These are phyloP conservation scores for Leishmania amazonensis DNA, from an alignment of 208 protist species.

Conservation along the genomic window DNA sequence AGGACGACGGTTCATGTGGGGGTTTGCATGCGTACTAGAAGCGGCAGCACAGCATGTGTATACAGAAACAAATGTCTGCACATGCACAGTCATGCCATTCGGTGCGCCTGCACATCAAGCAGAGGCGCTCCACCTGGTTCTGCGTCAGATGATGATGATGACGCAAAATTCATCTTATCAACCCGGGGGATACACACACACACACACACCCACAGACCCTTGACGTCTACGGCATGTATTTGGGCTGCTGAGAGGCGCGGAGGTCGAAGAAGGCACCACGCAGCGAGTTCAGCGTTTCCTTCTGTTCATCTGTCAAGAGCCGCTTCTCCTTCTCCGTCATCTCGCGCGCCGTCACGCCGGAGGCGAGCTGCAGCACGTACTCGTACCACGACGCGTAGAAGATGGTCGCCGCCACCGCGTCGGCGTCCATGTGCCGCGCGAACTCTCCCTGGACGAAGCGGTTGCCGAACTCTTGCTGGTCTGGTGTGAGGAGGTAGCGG, in stretches of 20 bases:
- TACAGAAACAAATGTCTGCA: background rate
- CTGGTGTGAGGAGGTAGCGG: constrained; percentile 57
- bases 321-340: constrained; percentile 76
- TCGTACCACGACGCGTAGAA: constrained; percentile 90
- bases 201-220: background rate
- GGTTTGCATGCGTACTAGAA: background rate
- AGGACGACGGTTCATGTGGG: background rate
- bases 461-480: constrained; percentile 87
- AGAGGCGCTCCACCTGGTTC: background rate
- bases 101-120: background rate
- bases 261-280: constrained; percentile 45
- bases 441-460: constrained; percentile 86
- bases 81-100: background rate
- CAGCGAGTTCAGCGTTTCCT: constrained; percentile 70
- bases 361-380: constrained; percentile 81
- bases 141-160: background rate
- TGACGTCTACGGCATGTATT: constrained; percentile 36
- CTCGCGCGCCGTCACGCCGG: constrained; percentile 68
- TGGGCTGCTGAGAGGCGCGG: constrained; percentile 30
- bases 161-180: background rate
- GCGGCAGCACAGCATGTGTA: background rate
- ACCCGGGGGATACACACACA: background rate
- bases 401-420: constrained; percentile 52
- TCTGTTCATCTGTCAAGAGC: constrained; percentile 78
- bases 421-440: constrained; percentile 68